A percentile compares a stretch with the other conserved stretches of the same genome.
phyloP scores from a whole-genome alignment of 176 grass and related monocot genomes.

The Rhynchospora tenuis region DNA sequence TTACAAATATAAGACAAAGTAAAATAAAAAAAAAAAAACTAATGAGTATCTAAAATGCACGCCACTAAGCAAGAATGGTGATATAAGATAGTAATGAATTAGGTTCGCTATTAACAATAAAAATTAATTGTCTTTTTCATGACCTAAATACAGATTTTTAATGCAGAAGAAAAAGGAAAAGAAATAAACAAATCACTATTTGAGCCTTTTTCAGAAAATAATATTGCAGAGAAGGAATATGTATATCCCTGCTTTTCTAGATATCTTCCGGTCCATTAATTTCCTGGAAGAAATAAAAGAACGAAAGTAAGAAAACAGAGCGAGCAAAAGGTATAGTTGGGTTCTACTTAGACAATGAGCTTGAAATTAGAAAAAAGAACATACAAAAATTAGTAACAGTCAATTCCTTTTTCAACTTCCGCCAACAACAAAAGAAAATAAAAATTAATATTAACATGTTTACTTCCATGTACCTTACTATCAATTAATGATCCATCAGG shows the following conservation, averaged over 20 bases:
- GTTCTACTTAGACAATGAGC: neutral
- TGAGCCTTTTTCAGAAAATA: neutral
- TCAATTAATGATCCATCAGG: conserved; percentile 58
- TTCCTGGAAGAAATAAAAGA: conserved; percentile 8
- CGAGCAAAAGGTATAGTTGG: neutral
- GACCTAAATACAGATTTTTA: neutral
- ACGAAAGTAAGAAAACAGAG: neutral
- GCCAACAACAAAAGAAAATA: neutral
- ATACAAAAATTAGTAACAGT: neutral
- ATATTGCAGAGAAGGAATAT: neutral
- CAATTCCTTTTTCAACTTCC: neutral
- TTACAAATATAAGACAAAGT: neutral
- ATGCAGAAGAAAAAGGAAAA: neutral
- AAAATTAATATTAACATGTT: neutral
- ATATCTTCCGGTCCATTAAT: conserved; percentile 18
- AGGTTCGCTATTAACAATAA: neutral
- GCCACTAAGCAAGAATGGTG: neutral
- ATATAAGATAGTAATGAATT: neutral
- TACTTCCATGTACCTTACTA: conserved; percentile 50
- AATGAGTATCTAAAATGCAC: neutral
- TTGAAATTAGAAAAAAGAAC: neutral
- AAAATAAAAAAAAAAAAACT: neutral
- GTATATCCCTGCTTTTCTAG: neutral
- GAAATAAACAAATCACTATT: neutral
- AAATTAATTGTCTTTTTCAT: neutral